Evolutionary conservation across 2,329 filamentous ascomycete species (phyloP), one percentile per base, ranked within the genome.

Genomic region (Colletotrichum musae): DNA sequence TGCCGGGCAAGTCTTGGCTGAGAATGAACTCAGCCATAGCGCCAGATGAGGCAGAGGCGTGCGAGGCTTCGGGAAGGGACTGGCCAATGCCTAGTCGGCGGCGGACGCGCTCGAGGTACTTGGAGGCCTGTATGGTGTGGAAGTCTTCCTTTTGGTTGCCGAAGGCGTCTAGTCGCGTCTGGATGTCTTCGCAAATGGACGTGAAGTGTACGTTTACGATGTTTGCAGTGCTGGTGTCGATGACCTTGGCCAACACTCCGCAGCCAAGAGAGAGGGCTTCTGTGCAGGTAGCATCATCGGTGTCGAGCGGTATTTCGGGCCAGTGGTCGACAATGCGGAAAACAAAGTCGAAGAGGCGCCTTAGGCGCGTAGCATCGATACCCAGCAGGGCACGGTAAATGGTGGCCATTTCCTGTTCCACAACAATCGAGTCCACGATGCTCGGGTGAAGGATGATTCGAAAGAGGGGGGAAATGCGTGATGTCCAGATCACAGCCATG

Each of bases 361-460:
- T 72, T 72, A 82, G 77, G 13, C 78, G 73, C 13, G 58, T 51
- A 4, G 77, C 79, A 1, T 79, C 77, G 36, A 80, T 67, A 6
- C 82, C 82, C 6, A 76, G 65, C 0, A 83, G 58, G 53, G 77
- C 80, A 45, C 77, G 80, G 70, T 76, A 80, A 16, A 83, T 75
- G 0, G 57, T 62, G 3, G 78, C 75, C 1, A 82, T 78, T 41
- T 82, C 73, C 43, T 79, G 75, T 60, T 84, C 82, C 15, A 84
- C 72, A 0, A 82, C 73, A 12, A 79, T 77, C 7, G 80, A 84
- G 53, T 80, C 77, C 2, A 77, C 66, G 6, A 82, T 76, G 5
- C 74, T 72, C 4, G 73, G 63, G 28, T 84, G 80, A 1, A 78
- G 80, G 13, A 83, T 65, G 6, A 83, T 52, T 6, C 73, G 67